Evolutionary conservation across 306 rosid species (phyloP), one percentile per base, ranked within the genome.

Genomic region (Styphnolobium japonicum): DNA sequence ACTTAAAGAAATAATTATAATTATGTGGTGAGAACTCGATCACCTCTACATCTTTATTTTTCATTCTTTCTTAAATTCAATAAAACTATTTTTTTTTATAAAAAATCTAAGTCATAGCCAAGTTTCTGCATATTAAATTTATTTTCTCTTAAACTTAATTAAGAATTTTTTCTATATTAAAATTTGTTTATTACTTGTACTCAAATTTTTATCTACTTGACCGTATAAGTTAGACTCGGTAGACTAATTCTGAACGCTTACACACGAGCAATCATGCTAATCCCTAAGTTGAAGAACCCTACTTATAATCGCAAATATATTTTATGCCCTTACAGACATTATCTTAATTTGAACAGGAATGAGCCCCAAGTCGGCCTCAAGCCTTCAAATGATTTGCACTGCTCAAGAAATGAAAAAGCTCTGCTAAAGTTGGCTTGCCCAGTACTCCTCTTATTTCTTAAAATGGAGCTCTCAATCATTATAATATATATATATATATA

Each of bases 381-480:
- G 8, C 31, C 48, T 52, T 65, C 58, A 10, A 37, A 46, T 77
- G 48, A 19, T 81, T 88, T 73, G 84, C 91, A 84, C 89, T 79
- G 93, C 97, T 84, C 93, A 87, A 90, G 68, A 84, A 83, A 46
- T 58, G 15, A 19, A 29, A 31, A 71, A 46, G 71, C 40, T 70
- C 74, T 80, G 14, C 19, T 42, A 69, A 80, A 75, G 73, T 45
- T 79, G 64, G 69, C 70, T 68, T 79, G 43, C 6, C 3, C 29
- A 10, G 46, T 34, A 76, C 73, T 70, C 60, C 8, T 61, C 52
- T 56, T 8, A 2, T 14, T 55, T 53, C 60, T 55, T 61, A 7
- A 74, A 16, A 49, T 37, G 67, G 73, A 78, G 6, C 9, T 64
- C 48, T 75, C 37, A 21, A 46, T 68, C 61, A 11, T n/a, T n/a